A percentile compares a stretch with the other conserved stretches of the same genome.
Conservation (phyloP, 257 asterid genomes). For the Haberlea rhodopensis region DNA sequence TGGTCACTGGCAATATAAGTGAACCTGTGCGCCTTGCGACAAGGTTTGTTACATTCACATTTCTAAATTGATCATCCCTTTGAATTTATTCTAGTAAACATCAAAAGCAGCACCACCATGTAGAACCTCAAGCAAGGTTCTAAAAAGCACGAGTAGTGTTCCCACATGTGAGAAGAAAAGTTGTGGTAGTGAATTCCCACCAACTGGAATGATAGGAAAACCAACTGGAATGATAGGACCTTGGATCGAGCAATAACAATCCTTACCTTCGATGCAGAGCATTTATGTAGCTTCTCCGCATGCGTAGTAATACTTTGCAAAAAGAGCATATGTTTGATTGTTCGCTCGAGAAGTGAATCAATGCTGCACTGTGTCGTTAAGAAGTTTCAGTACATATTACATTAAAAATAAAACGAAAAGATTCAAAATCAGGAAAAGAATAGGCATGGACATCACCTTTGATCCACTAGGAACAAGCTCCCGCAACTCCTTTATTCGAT, state of each 20-base stretch:
- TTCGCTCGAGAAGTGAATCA: conserved; percentile 89
- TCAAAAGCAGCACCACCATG: neutral
- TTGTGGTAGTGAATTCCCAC: neutral
- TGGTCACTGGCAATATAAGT: neutral
- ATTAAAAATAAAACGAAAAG: neutral
- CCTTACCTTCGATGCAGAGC: conserved; percentile 70
- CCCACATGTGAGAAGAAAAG: no score
- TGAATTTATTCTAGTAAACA: neutral
- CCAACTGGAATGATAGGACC: conserved; percentile 7
- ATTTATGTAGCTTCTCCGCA: conserved; percentile 77
- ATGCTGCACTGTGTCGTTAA: conserved; percentile 80
- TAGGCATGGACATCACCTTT: conserved; percentile 48
- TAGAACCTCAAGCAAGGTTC: conserved; percentile 12
- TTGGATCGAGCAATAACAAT: neutral
- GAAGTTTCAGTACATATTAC: conserved; percentile 40
- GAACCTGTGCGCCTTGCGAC: neutral
- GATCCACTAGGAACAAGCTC: conserved; percentile 91
- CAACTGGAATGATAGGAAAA: no score
- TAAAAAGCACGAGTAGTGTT: no score
- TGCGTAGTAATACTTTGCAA: conserved; percentile 78
- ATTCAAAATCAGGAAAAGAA: conserved; percentile 12
- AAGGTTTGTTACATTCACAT: conserved; percentile 5
- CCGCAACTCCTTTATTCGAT: conserved; percentile 88
- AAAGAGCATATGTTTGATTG: conserved; percentile 86
- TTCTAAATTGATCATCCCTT: neutral